Base-by-base conservation (phyloP, 73 alveolate species). In the Paramecium sexaurelia region DNA sequence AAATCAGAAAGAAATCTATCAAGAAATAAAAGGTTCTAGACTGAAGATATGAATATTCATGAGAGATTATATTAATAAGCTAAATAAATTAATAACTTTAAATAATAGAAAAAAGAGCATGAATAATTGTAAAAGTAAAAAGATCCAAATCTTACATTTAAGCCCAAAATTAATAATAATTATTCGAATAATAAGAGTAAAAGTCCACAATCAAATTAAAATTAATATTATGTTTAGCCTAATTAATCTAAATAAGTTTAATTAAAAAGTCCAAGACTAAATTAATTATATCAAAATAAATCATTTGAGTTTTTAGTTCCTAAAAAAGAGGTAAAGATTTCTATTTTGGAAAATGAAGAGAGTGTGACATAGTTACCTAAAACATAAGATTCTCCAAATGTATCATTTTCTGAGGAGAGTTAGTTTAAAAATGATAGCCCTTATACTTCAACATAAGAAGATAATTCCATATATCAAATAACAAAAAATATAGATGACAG, bases 181-280 rank as follows among this genome's bases (percentile, higher is more conserved):
- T 2, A 13, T 1, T 17, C 67, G 6, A 17, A 7, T 33, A 78
- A 37, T 41, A 78, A 35, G 7, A 78, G 90, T 41, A 41, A 78
- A 27, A 78, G 90, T 39, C 90, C 73, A 3, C 24, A 39, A 39
- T 22, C 19, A 6, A 78, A 43, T 39, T 19, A 78, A 26, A 37
- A 24, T 41, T 41, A 61, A 61, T 61, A 13, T 61, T 61, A 61
- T 61, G 3, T 61, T 9, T 20, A 61, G 33, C 27, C 67, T 15
- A 51, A 19, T 29, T 11, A 33, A 32, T 73, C 32, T 33, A 73
- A 73, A 36, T 32, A 36, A 73, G 67, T 73, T 5, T 32, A 61
- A 73, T n/a, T 73, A 35, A 78, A 78, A 78, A 78, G 90, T 45
- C 90, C 90, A n/a, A 78, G 90, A 78, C 43, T 78, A 11, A 78